These are phyloP conservation scores for Kwoniella dejecticola DNA, from an alignment of 768 basidiomycete species.

Conservation along the genomic window DNA sequence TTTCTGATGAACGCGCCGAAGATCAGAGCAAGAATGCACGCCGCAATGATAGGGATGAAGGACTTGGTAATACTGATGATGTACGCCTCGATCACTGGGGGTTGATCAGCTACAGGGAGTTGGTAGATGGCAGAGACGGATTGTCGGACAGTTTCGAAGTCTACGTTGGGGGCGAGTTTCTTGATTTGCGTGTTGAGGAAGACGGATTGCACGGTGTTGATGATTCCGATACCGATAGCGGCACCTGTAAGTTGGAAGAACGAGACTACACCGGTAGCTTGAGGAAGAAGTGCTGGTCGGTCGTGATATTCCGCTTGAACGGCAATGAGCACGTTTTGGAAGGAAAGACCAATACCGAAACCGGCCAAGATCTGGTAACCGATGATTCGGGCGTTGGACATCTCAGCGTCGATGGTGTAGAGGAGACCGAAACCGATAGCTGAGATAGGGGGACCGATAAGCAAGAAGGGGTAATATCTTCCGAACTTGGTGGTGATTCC, in stretches of 20 bases:
- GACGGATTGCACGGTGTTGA: constrained; percentile 48
- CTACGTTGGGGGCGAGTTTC: constrained; percentile 34
- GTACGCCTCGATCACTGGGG: constrained; percentile 46
- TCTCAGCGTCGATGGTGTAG: constrained; percentile 53
- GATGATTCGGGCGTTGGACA: constrained; percentile 49
- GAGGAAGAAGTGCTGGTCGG: constrained; percentile 34
- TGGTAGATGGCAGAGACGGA: constrained; percentile 38
- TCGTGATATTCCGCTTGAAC: constrained; percentile 45
- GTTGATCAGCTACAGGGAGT: constrained; percentile 28
- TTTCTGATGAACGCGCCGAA: constrained; percentile 39
- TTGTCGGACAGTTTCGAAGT: constrained; percentile 39
- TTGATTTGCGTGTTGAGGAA: constrained; percentile 38
- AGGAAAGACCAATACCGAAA: constrained; percentile 53
- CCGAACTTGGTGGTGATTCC: constrained; percentile 48
- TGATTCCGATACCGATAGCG: constrained; percentile 48
- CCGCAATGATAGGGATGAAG: constrained; percentile 45
- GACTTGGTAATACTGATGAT: constrained; percentile 42
- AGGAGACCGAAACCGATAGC: constrained; percentile 56
- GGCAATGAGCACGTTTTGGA: constrained; percentile 50
- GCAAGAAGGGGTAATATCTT: constrained; percentile 55
- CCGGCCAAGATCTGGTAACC: constrained; percentile 59
- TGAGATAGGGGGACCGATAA: constrained; percentile 52
- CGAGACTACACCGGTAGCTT: constrained; percentile 49
- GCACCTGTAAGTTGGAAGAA: constrained; percentile 50
- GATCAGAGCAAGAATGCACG: constrained; percentile 32